Base-by-base conservation (phyloP, 2,329 filamentous ascomycete genomes). In the Verticillium dahliae region DNA sequence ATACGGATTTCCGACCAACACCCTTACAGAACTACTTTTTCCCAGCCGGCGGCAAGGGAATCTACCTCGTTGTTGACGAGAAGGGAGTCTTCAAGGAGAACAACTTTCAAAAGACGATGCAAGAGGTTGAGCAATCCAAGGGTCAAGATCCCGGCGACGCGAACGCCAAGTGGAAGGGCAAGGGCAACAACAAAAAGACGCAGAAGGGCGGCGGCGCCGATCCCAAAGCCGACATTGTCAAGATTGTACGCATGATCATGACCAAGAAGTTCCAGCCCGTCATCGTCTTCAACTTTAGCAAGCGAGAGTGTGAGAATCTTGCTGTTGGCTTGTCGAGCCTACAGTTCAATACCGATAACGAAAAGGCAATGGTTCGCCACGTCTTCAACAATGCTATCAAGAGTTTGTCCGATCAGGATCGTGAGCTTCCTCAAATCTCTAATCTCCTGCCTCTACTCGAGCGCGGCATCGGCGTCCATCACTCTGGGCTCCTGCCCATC, bases 261-360 rank as follows among this genome's bases (percentile, higher is more conserved):
- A 84, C 91, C 77, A 97, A 93, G 79, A 95, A 90, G 72, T 96
- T 95, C 77, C 97, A 99, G 71, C 95, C 95, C 0, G 95, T 98
- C 69, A 99, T 99, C 72, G 92, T 99, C 45, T 99, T 99, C 85
- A 98, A 94, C 76, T 99, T 99, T 80, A 97, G 93, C 82, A 99
- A 99, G 80, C 85, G 94, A 67, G 94, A 98, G 70, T 97, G 94
- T 73, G 95, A 99, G 77, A 87, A 88, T 65, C 88, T 95, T 74
- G 95, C 95, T 1, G 80, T 99, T 56, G 86, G 92, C 68, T 93
- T 97, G 78, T 94, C 88, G 59, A 85, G 86, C 63, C 85, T 98
- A 71, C 88, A 91, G 56, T 97, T 99, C 84, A 99, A 99, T 77
- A 92, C 97, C 67, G 92, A 97, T 27, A 93, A 91, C 0, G 95